phyloP scores from a whole-genome alignment of 179 eudicot genomes.

The Pouteria campechiana region DNA sequence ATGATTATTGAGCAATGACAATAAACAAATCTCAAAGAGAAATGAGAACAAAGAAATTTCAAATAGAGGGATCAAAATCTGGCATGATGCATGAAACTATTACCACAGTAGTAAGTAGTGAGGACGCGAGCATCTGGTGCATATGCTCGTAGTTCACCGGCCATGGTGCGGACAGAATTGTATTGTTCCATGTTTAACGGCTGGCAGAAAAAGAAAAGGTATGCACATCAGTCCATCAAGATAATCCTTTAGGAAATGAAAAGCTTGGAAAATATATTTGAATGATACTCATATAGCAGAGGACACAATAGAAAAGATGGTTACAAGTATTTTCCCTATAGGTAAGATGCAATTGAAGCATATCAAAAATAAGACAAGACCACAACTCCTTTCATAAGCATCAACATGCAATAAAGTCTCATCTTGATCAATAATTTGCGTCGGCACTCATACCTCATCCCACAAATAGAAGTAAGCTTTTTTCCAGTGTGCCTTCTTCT shows the following conservation, averaged over 20 bases:
- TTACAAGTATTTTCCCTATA: too few species aligned
- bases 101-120: slow-evolving; percentile 92
- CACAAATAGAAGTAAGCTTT: slow-evolving; percentile 95
- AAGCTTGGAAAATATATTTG: not conserved
- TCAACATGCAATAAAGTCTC: not conserved
- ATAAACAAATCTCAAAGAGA: too few species aligned
- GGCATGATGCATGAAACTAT: too few species aligned
- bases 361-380: too few species aligned
- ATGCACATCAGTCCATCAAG: slow-evolving; percentile 9
- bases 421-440: not conserved
- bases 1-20: too few species aligned
- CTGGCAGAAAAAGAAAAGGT: slow-evolving; percentile 33
- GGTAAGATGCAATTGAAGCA: too few species aligned
- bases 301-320: too few species aligned
- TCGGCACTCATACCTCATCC: slow-evolving; percentile 72
- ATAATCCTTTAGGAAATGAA: slow-evolving; percentile 2
- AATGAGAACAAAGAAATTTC: too few species aligned
- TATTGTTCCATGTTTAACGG: slow-evolving; percentile 84
- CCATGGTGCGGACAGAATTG: slow-evolving; percentile 69
- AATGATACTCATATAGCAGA: too few species aligned
- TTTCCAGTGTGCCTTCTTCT: slow-evolving; percentile 75
- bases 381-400: too few species aligned
- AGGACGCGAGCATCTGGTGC: slow-evolving; percentile 97
- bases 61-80: too few species aligned
- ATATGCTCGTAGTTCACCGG: slow-evolving; percentile 69